These are phyloP conservation scores for Serendipita indica DNA, from an alignment of 768 basidiomycete genomes.

Conservation along the genomic window DNA sequence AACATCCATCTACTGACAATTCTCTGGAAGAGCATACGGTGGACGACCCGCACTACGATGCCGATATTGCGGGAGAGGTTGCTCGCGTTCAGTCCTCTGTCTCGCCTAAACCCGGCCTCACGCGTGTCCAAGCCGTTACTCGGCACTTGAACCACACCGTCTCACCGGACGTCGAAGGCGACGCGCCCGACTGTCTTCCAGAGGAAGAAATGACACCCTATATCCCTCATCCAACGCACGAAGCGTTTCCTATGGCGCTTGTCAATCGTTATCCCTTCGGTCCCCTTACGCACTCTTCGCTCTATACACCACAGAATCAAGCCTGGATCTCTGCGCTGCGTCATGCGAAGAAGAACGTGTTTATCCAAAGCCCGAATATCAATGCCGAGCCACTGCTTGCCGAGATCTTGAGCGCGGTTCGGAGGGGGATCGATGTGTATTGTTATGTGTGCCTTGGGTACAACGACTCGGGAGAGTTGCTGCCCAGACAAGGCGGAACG, in stretches of 20 bases:
- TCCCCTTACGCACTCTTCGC: conserved; percentile 31
- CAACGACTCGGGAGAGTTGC: conserved; percentile 44
- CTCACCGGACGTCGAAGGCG: background rate
- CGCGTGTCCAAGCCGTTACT: background rate
- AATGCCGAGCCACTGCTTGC: conserved; percentile 50
- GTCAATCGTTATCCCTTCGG: conserved; percentile 49
- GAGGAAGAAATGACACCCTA: conserved; percentile 46
- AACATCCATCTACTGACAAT: background rate
- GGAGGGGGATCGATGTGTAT: conserved; percentile 43
- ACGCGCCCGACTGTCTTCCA: background rate
- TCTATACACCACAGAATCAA: conserved; percentile 43
- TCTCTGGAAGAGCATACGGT: background rate
- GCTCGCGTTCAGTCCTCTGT: conserved; percentile 14
- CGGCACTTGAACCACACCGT: background rate
- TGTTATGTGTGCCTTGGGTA: conserved; percentile 43
- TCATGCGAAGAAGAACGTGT: conserved; percentile 45
- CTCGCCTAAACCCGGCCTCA: background rate
- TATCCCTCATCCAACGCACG: conserved; percentile 41
- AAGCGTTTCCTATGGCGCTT: conserved; percentile 48
- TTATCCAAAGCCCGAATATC: conserved; percentile 61
- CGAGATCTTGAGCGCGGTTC: conserved; percentile 43
- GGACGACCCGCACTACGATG: background rate
- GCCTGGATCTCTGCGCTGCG: conserved; percentile 53
- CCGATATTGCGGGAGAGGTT: conserved; percentile 8
- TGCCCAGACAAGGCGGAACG: conserved; percentile 56